Conservation (phyloP, 768 basidiomycete species). For the Mycena olivaceomarginata region DNA sequence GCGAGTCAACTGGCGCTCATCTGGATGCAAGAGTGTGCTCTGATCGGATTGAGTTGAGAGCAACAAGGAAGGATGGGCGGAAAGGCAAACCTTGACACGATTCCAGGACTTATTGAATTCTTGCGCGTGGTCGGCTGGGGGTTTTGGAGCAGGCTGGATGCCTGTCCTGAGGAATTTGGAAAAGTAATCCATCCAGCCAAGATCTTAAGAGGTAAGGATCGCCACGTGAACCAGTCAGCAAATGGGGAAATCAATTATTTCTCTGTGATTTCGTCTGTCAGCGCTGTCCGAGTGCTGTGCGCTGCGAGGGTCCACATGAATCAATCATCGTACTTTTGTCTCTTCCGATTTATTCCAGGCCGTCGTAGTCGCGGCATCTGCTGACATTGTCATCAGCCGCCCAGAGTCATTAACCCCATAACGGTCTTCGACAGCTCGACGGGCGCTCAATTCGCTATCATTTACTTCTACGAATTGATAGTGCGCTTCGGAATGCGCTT, state of each 20-base stretch:
- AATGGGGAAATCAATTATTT: slow-evolving; percentile 4
- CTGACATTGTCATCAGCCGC: slow-evolving; percentile 38
- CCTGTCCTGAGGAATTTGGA: slow-evolving; percentile 82
- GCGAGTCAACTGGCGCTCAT: slow-evolving; percentile 89
- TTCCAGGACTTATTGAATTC: slow-evolving; percentile 89
- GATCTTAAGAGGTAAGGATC: not conserved
- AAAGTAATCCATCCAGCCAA: slow-evolving; percentile 84
- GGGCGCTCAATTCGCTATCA: slow-evolving; percentile 24
- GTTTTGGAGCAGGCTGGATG: slow-evolving; percentile 67
- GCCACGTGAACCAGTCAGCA: not conserved
- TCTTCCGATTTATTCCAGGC: not conserved
- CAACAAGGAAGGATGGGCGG: not conserved
- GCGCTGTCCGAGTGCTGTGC: too few relatives aligned
- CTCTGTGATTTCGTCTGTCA: too few relatives aligned
- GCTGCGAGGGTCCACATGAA: not conserved
- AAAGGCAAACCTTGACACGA: slow-evolving; percentile 75
- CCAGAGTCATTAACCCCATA: slow-evolving; percentile 30
- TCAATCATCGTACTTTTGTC: slow-evolving; percentile 1
- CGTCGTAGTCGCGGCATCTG: not conserved
- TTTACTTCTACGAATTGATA: slow-evolving; percentile 17
- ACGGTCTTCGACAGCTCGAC: not conserved
- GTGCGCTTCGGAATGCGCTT: slow-evolving; percentile 23
- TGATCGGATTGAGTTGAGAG: slow-evolving; percentile 53
- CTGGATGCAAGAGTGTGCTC: slow-evolving; percentile 91
- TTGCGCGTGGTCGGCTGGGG: slow-evolving; percentile 77